phyloP scores from a whole-genome alignment of 1,139 yeast genomes.

The Tardiomyces depauwii region DNA sequence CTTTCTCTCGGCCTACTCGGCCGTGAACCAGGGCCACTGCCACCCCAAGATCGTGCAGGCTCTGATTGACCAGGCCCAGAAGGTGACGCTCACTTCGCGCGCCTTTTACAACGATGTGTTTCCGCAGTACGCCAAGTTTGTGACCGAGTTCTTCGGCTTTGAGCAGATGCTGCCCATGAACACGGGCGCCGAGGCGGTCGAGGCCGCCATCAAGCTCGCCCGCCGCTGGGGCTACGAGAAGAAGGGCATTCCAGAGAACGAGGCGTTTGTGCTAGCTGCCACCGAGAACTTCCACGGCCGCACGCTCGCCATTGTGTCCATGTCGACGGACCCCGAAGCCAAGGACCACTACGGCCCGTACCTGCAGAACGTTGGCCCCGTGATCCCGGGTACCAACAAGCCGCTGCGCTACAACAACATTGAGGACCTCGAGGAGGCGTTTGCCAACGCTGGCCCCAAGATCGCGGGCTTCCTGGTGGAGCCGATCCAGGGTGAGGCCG shows the following conservation, averaged over 20 bases:
- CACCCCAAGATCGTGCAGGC: constrained; percentile 89
- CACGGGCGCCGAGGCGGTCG: constrained; percentile 98
- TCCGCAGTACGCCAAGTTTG: constrained; percentile 76
- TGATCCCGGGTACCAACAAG: constrained; percentile 43
- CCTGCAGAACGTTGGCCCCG: constrained; percentile 72
- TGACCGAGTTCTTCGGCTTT: constrained; percentile 81
- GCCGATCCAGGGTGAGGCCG: constrained; percentile 99
- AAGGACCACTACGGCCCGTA: constrained; percentile 86
- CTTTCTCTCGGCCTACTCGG: constrained; percentile 87
- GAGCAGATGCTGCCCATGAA: constrained; percentile 96
- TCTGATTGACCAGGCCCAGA: constrained; percentile 75
- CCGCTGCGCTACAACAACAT: constrained; percentile 65
- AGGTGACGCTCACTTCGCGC: constrained; percentile 76
- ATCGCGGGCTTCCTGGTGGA: constrained; percentile 87
- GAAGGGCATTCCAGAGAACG: constrained; percentile 71
- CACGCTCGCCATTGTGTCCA: constrained; percentile 87
- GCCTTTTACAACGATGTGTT: constrained; percentile 89
- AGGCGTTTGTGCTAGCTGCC: constrained; percentile 83
- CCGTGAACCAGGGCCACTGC: constrained; percentile 97
- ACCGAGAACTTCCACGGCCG: constrained; percentile 92
- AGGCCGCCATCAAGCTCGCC: constrained; percentile 86
- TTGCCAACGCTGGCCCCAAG: constrained; percentile 75
- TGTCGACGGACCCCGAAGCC: constrained; percentile 95
- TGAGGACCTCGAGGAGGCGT: constrained; percentile 79
- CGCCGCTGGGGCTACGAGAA: constrained; percentile 94